A percentile compares a stretch with the other conserved stretches of the same genome.
Evolutionary conservation across 768 basidiomycete species (phyloP).

Genomic region (Tubosaeta sp.): DNA sequence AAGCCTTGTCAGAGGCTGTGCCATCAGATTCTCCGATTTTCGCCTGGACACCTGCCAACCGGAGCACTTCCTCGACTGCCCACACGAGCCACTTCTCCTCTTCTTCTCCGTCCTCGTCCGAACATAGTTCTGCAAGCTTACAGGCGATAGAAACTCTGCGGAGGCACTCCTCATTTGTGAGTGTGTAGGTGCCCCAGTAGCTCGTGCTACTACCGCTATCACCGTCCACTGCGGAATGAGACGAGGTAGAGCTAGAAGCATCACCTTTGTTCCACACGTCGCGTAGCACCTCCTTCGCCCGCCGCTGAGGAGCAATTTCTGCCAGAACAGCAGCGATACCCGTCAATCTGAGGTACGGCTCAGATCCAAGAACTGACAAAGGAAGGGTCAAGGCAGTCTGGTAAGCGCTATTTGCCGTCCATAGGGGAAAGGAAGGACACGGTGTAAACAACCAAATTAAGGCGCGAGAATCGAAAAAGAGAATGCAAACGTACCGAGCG

Average conservation of each 20-base stretch:
- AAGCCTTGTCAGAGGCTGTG: neutral
- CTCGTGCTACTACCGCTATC: neutral
- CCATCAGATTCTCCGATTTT: neutral
- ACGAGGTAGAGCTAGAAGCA: neutral
- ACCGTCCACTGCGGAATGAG: conserved; percentile 1
- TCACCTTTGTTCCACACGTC: conserved; percentile 20
- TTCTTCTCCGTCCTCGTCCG: conserved; percentile 29
- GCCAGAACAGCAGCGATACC: conserved; percentile 63
- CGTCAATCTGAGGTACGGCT: conserved; percentile 61
- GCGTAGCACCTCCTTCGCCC: conserved; percentile 24
- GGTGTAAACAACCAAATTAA: neutral
- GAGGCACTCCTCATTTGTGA: conserved; percentile 36
- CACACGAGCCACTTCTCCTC: conserved; percentile 43
- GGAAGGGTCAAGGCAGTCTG: conserved; percentile 47
- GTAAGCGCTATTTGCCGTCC: conserved; percentile 43
- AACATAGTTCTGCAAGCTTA: conserved; percentile 41
- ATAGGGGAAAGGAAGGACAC: neutral
- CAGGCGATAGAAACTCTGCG: conserved; percentile 43
- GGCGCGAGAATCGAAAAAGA: neutral
- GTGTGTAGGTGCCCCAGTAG: conserved; percentile 23
- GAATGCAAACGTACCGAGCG: conserved; percentile 39
- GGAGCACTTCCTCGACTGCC: conserved; percentile 42
- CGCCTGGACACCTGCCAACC: conserved; percentile 18
- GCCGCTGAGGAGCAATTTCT: conserved; percentile 37
- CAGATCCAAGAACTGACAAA: conserved; percentile 29